Evolutionary conservation across 805 yeast species (phyloP).

Genomic region (Ogataea siamensis): DNA sequence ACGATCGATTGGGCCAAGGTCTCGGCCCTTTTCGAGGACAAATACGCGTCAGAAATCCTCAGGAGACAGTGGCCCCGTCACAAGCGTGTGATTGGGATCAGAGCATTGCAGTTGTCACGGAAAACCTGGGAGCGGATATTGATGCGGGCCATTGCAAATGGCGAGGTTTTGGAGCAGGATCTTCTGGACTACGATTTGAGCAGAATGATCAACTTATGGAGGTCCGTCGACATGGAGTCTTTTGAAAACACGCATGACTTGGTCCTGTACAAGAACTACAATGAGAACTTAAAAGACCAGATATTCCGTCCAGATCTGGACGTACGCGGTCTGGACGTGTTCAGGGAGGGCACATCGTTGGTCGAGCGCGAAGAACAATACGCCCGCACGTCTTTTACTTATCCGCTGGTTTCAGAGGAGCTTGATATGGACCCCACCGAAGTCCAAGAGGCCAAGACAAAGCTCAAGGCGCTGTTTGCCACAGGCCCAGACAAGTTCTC

Average conservation of each 20-base stretch:
- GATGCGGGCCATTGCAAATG: conserved; percentile 55
- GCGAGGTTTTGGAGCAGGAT: conserved; percentile 47
- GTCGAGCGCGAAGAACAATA: conserved; percentile 63
- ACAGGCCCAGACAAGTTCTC: conserved; percentile 50
- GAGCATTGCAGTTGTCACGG: conserved; percentile 52
- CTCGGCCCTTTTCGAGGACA: conserved; percentile 44
- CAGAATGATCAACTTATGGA: conserved; percentile 65
- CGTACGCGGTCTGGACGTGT: conserved; percentile 37
- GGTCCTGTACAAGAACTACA: conserved; percentile 37
- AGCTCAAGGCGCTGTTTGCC: conserved; percentile 56
- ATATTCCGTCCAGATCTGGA: conserved; percentile 37
- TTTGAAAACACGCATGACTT: conserved; percentile 29
- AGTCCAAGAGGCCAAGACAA: conserved; percentile 39
- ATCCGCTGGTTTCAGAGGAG: conserved; percentile 25
- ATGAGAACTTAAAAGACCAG: conserved; percentile 48
- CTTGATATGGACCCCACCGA: conserved; percentile 19
- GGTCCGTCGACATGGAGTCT: conserved; percentile 38
- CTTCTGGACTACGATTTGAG: conserved; percentile 49
- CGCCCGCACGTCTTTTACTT: conserved; percentile 44
- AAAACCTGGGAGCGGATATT: conserved; percentile 68
- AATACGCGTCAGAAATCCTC: conserved; percentile 41
- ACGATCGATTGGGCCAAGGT: conserved; percentile 66
- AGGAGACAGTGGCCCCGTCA: conserved; percentile 70
- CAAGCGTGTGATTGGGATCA: conserved; percentile 54
- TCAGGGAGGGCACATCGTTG: conserved; percentile 58